Conservation (phyloP, 768 basidiomycete species). For the Lentinula sp. region DNA sequence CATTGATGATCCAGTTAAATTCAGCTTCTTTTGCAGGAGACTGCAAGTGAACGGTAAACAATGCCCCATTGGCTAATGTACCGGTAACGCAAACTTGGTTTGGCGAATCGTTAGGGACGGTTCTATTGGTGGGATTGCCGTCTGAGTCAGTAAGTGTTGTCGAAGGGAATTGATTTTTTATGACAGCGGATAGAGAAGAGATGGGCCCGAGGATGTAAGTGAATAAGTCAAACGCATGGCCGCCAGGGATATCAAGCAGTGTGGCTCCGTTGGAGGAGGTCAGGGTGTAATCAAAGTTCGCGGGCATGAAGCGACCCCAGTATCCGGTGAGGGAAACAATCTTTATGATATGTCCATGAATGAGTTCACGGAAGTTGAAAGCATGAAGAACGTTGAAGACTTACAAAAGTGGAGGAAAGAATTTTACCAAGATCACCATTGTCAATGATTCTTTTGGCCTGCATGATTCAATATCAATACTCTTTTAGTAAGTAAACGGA, state of each 20-base stretch:
- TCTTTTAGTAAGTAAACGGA: background rate
- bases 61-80: slow-evolving; percentile 21
- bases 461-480: background rate
- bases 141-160: slow-evolving; percentile 17
- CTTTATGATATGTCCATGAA: background rate
- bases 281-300: background rate
- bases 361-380: too few species aligned
- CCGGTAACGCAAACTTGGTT: slow-evolving; percentile 26
- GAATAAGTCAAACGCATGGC: slow-evolving; percentile 23
- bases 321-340: background rate
- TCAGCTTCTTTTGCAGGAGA: slow-evolving; percentile 16
- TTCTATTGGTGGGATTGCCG: slow-evolving; percentile 20
- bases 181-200: slow-evolving; percentile 18
- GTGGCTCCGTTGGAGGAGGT: slow-evolving; percentile 14
- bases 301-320: background rate
- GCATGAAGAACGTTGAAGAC: background rate
- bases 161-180: slow-evolving; percentile 19
- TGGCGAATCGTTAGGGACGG: slow-evolving; percentile 10
- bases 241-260: slow-evolving; percentile 18
- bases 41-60: slow-evolving; percentile 14
- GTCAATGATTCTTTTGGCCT: slow-evolving; percentile 26
- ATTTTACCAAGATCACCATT: slow-evolving; percentile 25
- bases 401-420: slow-evolving; percentile 19
- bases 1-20: slow-evolving; percentile 23
- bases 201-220: slow-evolving; percentile 25